Conservation (phyloP, 345 rosid genomes). For the Eucalyptus melliodora region DNA sequence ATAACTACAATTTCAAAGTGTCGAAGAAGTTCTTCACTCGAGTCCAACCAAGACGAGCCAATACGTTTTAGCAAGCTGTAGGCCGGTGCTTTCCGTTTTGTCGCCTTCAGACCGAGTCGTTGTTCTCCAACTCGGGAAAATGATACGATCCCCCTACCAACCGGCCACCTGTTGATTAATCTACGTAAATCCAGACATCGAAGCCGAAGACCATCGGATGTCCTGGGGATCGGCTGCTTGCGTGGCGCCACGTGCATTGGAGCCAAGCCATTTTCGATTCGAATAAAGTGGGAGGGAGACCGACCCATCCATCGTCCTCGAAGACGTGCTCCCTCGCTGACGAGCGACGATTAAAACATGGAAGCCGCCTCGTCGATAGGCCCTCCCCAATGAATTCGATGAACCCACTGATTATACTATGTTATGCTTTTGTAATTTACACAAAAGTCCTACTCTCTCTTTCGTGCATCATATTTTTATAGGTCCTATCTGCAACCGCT, state of each 20-base stretch:
- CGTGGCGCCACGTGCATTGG: neutral
- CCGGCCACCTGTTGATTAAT: neutral
- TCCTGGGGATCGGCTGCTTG: neutral
- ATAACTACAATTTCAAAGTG: neutral
- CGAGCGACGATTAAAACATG: neutral
- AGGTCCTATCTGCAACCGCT: neutral
- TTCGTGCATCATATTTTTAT: neutral
- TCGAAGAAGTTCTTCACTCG: neutral
- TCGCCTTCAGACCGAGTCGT: neutral
- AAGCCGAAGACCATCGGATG: neutral
- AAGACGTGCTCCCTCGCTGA: neutral
- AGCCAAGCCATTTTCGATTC: neutral
- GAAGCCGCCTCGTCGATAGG: neutral
- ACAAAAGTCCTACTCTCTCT: neutral
- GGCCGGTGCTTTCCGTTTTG: neutral
- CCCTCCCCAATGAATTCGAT: neutral
- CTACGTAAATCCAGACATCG: neutral
- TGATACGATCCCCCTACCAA: neutral
- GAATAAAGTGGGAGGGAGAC: neutral
- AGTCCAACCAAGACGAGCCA: neutral
- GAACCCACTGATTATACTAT: neutral
- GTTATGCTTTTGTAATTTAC: neutral
- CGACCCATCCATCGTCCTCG: neutral
- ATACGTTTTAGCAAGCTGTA: neutral
- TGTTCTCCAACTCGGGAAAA: neutral